Evolutionary conservation across 1,139 yeast genomes (phyloP).

Genomic region (Candida labiduridarum): DNA sequence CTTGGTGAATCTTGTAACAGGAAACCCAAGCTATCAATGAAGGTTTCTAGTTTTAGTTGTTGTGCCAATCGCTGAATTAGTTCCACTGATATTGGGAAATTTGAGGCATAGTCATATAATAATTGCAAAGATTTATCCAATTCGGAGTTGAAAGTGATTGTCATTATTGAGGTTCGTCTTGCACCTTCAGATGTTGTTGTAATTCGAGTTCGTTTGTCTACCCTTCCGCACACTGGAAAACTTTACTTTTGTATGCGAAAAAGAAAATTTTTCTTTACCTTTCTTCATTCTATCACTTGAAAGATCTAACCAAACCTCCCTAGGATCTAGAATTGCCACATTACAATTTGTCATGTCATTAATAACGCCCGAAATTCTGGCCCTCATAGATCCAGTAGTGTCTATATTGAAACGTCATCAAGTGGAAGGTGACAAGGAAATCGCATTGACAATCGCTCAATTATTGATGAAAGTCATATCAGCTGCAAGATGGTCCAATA

Average conservation of each 20-base stretch:
- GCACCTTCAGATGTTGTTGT: neutral
- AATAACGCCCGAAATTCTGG: slow-evolving; percentile 37
- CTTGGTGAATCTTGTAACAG: slow-evolving; percentile 18
- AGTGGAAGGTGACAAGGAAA: slow-evolving; percentile 68
- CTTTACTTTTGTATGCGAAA: neutral
- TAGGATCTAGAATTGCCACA: neutral
- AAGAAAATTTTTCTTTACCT: neutral
- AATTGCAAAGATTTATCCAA: slow-evolving; percentile 32
- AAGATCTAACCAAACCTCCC: neutral
- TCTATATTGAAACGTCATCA: slow-evolving; percentile 69
- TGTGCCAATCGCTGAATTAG: slow-evolving; percentile 45
- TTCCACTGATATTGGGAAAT: slow-evolving; percentile 40
- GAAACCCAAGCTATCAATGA: slow-evolving; percentile 40
- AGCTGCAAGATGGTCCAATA: slow-evolving; percentile 80
- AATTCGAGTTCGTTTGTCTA: neutral
- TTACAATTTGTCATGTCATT: slow-evolving; percentile 10
- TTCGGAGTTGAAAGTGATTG: slow-evolving; percentile 21
- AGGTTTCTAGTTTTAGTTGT: slow-evolving; percentile 45
- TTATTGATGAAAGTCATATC: slow-evolving; percentile 86
- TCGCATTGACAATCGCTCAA: slow-evolving; percentile 87
- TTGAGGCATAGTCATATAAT: slow-evolving; percentile 35
- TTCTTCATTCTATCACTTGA: neutral
- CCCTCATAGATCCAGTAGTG: slow-evolving; percentile 43
- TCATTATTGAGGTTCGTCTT: slow-evolving; percentile 2
- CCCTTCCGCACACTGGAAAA: neutral